Conservation (phyloP, 768 basidiomycete species). For the Phanerodontia chrysosporium region DNA sequence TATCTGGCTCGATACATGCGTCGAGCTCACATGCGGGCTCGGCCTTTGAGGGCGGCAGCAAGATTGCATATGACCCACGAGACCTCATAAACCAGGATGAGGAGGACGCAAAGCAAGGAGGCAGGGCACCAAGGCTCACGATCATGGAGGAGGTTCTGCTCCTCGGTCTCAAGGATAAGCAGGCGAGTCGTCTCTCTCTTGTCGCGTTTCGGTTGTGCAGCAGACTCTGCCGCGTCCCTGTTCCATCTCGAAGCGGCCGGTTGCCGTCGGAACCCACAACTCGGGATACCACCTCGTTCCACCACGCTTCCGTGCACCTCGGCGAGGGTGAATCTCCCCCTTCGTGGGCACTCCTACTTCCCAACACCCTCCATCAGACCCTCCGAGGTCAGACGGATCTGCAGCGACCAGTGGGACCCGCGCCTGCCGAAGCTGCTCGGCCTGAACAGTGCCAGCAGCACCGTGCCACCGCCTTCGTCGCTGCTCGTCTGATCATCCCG, state of each 20-base stretch:
- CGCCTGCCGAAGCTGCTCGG: no score
- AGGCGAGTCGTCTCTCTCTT: constrained; percentile 42
- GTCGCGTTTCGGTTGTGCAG: background rate
- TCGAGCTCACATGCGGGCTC: constrained; percentile 63
- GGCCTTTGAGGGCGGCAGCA: constrained; percentile 81
- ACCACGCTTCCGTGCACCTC: constrained; percentile 21
- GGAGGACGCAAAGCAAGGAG: constrained; percentile 60
- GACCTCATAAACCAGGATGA: constrained; percentile 69
- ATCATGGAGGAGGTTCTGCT: constrained; percentile 96
- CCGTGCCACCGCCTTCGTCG: no score
- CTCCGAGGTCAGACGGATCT: no score
- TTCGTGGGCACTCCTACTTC: no score
- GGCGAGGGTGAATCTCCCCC: background rate
- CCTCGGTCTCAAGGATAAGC: constrained; percentile 93
- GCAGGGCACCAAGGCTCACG: constrained; percentile 80
- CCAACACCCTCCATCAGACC: no score
- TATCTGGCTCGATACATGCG: constrained; percentile 19
- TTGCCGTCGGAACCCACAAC: no score
- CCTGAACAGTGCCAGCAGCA: no score
- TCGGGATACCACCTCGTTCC: background rate
- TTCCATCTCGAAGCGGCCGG: no score
- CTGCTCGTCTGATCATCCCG: no score
- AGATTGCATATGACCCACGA: constrained; percentile 90
- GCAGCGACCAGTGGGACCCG: no score
- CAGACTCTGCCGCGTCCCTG: no score